Conservation (phyloP, 2,329 filamentous ascomycete genomes). For the Fusarium mexicanum region DNA sequence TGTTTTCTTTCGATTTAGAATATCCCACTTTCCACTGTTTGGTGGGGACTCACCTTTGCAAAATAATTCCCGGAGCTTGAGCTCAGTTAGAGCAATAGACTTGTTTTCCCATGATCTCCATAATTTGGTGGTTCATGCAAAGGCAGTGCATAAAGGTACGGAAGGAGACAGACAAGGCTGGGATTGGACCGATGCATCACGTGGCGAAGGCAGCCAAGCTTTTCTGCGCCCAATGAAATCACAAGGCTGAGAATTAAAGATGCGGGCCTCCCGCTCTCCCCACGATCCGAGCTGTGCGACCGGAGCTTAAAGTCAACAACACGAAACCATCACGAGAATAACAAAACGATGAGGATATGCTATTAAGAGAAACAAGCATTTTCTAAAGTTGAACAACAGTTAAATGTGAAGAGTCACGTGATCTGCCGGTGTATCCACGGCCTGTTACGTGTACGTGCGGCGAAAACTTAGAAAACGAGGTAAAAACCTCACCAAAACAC, state of each 20-base stretch:
- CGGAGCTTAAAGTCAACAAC: rapidly evolving
- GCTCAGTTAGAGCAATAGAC: background rate
- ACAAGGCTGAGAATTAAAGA: background rate
- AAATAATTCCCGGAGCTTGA: background rate
- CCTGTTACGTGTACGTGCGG: background rate
- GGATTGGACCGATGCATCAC: background rate
- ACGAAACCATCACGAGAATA: background rate
- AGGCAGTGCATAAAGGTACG: background rate
- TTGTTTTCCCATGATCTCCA: background rate
- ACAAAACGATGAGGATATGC: rapidly evolving
- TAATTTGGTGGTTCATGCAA: background rate
- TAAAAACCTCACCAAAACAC: background rate
- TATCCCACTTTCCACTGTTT: background rate
- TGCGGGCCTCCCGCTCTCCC: background rate
- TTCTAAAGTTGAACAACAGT: background rate
- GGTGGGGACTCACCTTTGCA: rapidly evolving
- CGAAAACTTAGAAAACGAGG: background rate
- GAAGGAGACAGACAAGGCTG: background rate
- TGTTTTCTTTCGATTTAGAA: background rate
- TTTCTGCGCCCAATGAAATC: background rate
- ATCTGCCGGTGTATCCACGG: background rate
- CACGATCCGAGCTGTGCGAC: background rate
- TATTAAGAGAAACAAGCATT: rapidly evolving
- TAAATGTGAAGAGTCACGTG: no score
- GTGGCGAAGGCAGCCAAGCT: background rate